These are phyloP conservation scores for Plasmodium fragile DNA, from an alignment of 169 alveolate genomes.

Conservation along the genomic window DNA sequence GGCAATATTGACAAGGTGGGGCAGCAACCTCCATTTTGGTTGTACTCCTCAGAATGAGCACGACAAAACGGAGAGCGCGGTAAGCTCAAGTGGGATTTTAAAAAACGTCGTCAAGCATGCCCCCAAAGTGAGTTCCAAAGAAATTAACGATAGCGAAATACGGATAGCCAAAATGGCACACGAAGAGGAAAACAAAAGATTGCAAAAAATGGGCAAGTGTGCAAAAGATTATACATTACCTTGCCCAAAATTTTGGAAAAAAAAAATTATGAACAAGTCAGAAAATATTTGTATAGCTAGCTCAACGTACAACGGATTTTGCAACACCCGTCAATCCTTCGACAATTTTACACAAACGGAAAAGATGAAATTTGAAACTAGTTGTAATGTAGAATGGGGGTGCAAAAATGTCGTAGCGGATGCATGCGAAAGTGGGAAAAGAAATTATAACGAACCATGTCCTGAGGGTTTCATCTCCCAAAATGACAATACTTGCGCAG, in stretches of 20 bases:
- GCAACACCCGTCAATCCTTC: slow-evolving; percentile 55
- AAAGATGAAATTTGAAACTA: slow-evolving; percentile 48
- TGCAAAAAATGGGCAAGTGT: slow-evolving; percentile 36
- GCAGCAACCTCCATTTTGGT: neutral
- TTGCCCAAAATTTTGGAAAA: slow-evolving; percentile 76
- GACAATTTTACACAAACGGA: slow-evolving; percentile 55
- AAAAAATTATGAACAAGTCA: neutral
- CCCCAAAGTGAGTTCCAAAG: slow-evolving; percentile 58
- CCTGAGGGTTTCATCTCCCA: slow-evolving; percentile 66
- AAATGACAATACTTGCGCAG: slow-evolving; percentile 59
- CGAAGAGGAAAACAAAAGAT: slow-evolving; percentile 59
- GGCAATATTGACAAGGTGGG: neutral
- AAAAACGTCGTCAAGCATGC: slow-evolving; percentile 62
- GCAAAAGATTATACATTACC: slow-evolving; percentile 73
- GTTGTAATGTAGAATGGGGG: slow-evolving; percentile 76
- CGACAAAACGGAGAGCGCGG: slow-evolving; percentile 19
- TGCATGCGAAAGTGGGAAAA: slow-evolving; percentile 28
- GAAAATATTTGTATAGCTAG: slow-evolving; percentile 66
- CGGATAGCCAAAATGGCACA: slow-evolving; percentile 55
- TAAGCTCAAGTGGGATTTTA: slow-evolving; percentile 58
- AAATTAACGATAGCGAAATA: slow-evolving; percentile 59
- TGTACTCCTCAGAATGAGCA: slow-evolving; percentile 14
- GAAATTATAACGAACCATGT: slow-evolving; percentile 68
- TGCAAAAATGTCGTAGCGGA: slow-evolving; percentile 23
- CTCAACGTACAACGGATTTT: slow-evolving; percentile 52